phyloP scores from a whole-genome alignment of 1,284 basidiomycete species.

The Sanghuangporus sanghuang region DNA sequence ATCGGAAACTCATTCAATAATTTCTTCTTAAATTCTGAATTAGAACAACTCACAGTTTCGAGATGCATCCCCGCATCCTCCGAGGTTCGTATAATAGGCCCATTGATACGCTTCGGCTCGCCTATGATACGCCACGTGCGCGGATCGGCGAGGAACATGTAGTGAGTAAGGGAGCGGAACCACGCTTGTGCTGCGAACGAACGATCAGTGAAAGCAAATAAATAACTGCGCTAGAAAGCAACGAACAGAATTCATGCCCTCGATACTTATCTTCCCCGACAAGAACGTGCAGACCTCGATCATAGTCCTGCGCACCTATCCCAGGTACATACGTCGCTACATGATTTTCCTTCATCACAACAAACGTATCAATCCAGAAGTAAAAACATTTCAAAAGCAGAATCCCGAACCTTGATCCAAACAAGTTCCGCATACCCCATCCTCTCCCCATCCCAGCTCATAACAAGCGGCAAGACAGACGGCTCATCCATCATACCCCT shows the following conservation, averaged over 20 bases:
- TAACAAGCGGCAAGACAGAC: conserved; percentile 40
- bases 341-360: conserved; percentile 35
- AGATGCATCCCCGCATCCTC: conserved; percentile 30
- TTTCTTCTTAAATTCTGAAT: neutral
- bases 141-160: conserved; percentile 44
- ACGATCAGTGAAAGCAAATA: neutral
- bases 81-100: conserved; percentile 29
- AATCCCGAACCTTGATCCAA: conserved; percentile 40
- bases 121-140: conserved; percentile 41
- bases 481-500: conserved; percentile 35
- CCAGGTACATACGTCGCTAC: conserved; percentile 34
- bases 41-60: conserved; percentile 27
- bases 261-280: conserved; percentile 46
- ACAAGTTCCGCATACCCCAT: conserved; percentile 51
- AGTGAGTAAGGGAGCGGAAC: conserved; percentile 41
- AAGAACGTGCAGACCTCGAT: conserved; percentile 44
- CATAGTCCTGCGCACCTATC: conserved; percentile 39
- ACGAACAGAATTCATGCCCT: conserved; percentile 37
- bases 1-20: neutral
- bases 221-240: neutral
- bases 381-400: conserved; percentile 20
- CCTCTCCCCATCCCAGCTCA: conserved; percentile 47
- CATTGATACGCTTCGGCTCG: conserved; percentile 39
- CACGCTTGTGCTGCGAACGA: conserved; percentile 36
- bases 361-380: neutral